Conservation (phyloP, 257 asterid genomes). For the Scutellaria galericulata region DNA sequence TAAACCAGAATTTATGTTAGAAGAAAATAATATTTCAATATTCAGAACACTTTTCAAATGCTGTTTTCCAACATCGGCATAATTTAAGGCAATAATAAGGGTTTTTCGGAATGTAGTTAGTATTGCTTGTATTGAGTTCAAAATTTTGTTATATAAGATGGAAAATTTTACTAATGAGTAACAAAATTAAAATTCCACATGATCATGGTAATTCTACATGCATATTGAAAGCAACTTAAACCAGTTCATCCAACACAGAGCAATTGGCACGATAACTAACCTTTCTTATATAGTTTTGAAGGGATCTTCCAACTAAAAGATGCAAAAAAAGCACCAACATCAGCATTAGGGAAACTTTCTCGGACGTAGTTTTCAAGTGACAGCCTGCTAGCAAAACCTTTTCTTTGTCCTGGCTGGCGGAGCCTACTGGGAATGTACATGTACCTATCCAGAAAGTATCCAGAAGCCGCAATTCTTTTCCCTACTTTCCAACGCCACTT, state of each 20-base stretch:
- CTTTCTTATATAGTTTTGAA: slow-evolving; percentile 44
- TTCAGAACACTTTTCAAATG: neutral
- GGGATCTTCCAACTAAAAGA: slow-evolving; percentile 94
- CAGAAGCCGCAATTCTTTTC: slow-evolving; percentile 55
- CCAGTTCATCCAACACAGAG: slow-evolving; percentile 9
- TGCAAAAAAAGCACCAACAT: slow-evolving; percentile 62
- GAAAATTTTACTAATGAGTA: slow-evolving; percentile 17
- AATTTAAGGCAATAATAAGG: neutral
- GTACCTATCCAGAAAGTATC: slow-evolving; percentile 71
- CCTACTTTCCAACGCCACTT: slow-evolving; percentile 93
- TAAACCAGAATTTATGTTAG: slow-evolving; percentile 8
- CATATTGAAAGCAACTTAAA: slow-evolving; percentile 7
- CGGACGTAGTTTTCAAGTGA: slow-evolving; percentile 60
- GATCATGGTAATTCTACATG: neutral
- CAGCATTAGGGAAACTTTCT: slow-evolving; percentile 56
- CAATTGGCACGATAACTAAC: slow-evolving; percentile 39
- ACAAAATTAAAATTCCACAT: neutral
- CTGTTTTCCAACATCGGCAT: slow-evolving; percentile 2
- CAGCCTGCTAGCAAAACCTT: slow-evolving; percentile 62
- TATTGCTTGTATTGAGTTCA: neutral
- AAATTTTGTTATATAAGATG: neutral
- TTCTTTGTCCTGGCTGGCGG: slow-evolving; percentile 38
- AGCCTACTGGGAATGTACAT: slow-evolving; percentile 65
- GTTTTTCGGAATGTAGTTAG: neutral
- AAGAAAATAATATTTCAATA: slow-evolving; percentile 6